Conservation (phyloP, 2,329 filamentous ascomycete genomes). For the Sporothrix sp. region DNA sequence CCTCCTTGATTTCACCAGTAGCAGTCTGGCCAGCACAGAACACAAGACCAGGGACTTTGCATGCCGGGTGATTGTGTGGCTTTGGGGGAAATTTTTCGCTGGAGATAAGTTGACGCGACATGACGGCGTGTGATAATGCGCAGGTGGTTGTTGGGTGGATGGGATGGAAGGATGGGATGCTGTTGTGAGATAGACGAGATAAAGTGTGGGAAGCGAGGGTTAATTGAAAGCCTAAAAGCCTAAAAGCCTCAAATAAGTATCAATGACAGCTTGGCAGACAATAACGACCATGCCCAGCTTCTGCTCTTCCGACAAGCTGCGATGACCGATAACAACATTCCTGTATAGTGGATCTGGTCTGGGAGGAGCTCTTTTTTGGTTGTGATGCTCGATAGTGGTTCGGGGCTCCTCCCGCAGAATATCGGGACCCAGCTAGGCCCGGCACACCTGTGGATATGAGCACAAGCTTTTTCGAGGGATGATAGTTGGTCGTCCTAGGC, state of each 20-base stretch:
- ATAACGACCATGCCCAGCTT: too few relatives aligned
- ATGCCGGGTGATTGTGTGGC: conserved; percentile 36
- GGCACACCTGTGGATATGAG: too few relatives aligned
- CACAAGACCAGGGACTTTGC: conserved; percentile 36
- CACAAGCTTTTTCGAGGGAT: too few relatives aligned
- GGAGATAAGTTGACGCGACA: conserved; percentile 37
- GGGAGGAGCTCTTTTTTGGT: conserved; percentile 3
- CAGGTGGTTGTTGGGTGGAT: background rate
- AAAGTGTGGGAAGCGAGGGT: too few relatives aligned
- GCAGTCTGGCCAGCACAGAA: conserved; percentile 39
- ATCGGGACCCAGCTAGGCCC: background rate
- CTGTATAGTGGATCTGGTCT: background rate
- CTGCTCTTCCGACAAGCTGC: too few relatives aligned
- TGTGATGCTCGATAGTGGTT: too few relatives aligned
- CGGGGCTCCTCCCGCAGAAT: background rate
- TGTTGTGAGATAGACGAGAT: background rate
- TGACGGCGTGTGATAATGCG: conserved; percentile 18
- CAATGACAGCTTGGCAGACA: too few relatives aligned
- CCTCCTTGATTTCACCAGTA: conserved; percentile 38
- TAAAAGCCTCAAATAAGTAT: too few relatives aligned
- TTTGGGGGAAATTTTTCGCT: conserved; percentile 37
- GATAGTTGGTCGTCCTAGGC: too few relatives aligned
- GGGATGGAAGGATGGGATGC: background rate
- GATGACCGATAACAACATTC: too few relatives aligned
- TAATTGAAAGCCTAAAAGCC: too few relatives aligned